Evolutionary conservation across 768 basidiomycete genomes (phyloP).

Genomic region (Cubamyces lactineus): DNA sequence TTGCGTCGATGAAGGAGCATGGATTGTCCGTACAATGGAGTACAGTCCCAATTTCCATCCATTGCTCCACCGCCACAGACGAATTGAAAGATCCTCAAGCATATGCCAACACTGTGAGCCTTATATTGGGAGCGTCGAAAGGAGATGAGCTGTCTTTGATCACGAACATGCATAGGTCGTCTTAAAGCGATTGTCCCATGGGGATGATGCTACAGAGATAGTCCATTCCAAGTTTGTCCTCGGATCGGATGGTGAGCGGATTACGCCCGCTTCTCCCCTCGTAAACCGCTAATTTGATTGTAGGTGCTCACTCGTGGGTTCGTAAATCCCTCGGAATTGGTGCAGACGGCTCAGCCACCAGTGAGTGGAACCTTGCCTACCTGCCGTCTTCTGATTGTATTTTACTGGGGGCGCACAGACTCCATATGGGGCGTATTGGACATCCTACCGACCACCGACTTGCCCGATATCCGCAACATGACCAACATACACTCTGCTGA

Average conservation of each 20-base stretch:
- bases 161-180: conserved; percentile 40
- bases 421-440: conserved; percentile 85
- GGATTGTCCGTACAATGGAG: conserved; percentile 57
- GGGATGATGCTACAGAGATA: conserved; percentile 49
- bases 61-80: conserved; percentile 45
- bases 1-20: conserved; percentile 53
- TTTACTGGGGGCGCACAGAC: conserved; percentile 40
- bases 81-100: conserved; percentile 45
- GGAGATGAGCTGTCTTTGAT: background rate
- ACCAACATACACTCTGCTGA: conserved; percentile 50
- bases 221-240: conserved; percentile 75
- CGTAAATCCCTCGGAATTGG: conserved; percentile 63
- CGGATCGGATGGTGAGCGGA: conserved; percentile 66
- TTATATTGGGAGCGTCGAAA: background rate
- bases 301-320: conserved; percentile 85
- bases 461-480: conserved; percentile 56
- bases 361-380: conserved; percentile 42
- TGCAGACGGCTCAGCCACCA: conserved; percentile 77
- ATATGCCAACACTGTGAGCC: background rate
- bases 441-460: conserved; percentile 51
- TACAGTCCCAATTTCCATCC: conserved; percentile 50
- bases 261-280: background rate
- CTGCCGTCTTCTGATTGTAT: background rate
- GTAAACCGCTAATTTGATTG: background rate
- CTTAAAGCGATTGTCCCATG: conserved; percentile 44